Conservation (phyloP, 371 early-diverging fungal species). For the Coemansia sp. region DNA sequence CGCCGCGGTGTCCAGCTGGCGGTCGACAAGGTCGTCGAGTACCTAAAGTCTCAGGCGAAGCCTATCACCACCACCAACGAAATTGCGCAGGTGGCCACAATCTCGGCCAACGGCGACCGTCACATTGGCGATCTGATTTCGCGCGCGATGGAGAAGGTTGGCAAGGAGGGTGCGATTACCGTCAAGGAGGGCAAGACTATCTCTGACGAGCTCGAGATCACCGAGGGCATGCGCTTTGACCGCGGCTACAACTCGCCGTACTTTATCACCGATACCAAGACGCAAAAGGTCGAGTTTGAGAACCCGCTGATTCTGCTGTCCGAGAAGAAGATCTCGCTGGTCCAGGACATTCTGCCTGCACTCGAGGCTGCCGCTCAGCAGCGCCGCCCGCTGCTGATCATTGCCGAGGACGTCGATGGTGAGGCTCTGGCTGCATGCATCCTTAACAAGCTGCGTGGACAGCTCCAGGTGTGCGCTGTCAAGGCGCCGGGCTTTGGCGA, state of each 20-base stretch:
- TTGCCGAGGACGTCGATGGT: conserved; percentile 97
- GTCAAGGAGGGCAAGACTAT: conserved; percentile 98
- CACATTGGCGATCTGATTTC: conserved; percentile 94
- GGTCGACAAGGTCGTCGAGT: conserved; percentile 85
- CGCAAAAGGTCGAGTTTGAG: conserved; percentile 97
- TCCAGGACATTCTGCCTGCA: conserved; percentile 93
- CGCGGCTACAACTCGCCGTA: conserved; percentile 98
- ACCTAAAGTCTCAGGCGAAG: conserved; percentile 80
- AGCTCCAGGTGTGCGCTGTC: conserved; percentile 92
- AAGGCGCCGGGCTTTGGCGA: conserved; percentile 99
- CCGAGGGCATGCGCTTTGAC: conserved; percentile 99
- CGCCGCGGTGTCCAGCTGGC: conserved; percentile 94
- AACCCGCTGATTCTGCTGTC: conserved; percentile 93
- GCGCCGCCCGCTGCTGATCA: conserved; percentile 93
- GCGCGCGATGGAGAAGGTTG: conserved; percentile 98
- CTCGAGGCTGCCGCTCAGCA: conserved; percentile 90
- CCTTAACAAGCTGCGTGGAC: conserved; percentile 97
- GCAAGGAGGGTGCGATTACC: conserved; percentile 98
- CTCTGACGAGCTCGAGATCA: conserved; percentile 93
- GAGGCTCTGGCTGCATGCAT: conserved; percentile 98
- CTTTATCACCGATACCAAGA: conserved; percentile 96
- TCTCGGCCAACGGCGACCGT: conserved; percentile 97
- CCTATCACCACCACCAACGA: conserved; percentile 92
- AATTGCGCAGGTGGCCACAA: conserved; percentile 94
- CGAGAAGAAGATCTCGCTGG: conserved; percentile 93